Percentiles rank a stretch among this genome's conserved stretches.
phyloP scores from a whole-genome alignment of 495 filamentous ascomycete genomes.

The Penicillium paradoxum region DNA sequence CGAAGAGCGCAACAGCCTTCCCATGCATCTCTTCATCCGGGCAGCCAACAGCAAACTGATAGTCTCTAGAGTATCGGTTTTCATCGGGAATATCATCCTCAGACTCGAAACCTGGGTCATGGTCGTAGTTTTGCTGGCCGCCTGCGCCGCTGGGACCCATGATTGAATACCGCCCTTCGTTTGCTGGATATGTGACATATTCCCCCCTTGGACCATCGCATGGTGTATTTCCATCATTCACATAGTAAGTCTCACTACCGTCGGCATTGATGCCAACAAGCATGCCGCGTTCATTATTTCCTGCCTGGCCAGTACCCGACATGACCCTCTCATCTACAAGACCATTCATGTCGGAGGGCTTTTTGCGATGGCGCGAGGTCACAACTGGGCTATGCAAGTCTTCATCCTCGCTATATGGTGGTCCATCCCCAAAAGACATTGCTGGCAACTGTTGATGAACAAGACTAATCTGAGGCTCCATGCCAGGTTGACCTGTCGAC shows the following conservation, averaged over 20 bases:
- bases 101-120: conserved; percentile 52
- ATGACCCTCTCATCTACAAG: conserved; percentile 17
- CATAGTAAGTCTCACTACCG: conserved; percentile 73
- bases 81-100: conserved; percentile 55
- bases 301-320: conserved; percentile 23
- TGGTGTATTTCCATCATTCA: conserved; percentile 54
- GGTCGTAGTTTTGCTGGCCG: conserved; percentile 53
- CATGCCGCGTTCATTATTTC: conserved; percentile 54
- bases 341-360: conserved; percentile 50
- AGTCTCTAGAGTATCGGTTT: conserved; percentile 76
- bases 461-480: conserved; percentile 30
- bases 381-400: conserved; percentile 89
- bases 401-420: conserved; percentile 96
- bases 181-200: conserved; percentile 71
- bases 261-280: conserved; percentile 65
- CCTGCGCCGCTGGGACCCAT: conserved; percentile 35
- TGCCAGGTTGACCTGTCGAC: conserved; percentile 47
- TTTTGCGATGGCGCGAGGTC: conserved; percentile 72
- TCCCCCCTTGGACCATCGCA: conserved; percentile 75
- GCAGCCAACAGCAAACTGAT: conserved; percentile 91
- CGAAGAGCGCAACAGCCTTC: conserved; percentile 91
- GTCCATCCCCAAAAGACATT: conserved; percentile 85
- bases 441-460: conserved; percentile 66
- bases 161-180: conserved; percentile 54
- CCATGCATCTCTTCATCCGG: conserved; percentile 98